Base-by-base conservation (phyloP, 805 yeast genomes). In the Saccharomycopsis synnaedendra region DNA sequence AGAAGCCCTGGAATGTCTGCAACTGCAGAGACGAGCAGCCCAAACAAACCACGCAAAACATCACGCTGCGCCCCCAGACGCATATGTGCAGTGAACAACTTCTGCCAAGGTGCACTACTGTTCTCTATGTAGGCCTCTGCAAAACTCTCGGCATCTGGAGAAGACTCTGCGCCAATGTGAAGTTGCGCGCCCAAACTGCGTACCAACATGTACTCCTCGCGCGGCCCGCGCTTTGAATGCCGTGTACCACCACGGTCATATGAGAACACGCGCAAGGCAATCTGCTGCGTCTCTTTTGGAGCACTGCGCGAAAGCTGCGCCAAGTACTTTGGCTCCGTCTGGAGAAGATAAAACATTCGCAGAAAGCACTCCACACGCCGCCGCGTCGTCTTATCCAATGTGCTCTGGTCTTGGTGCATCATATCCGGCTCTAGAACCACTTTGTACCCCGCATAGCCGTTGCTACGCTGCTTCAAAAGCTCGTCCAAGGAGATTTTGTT, bases 401-500 rank as follows among this genome's bases (percentile, higher is more conserved):
- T 58, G 7, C 55, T 44, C 19, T 39, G 38, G 29, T 44, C 47
- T 45, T 58, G 52, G 1, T 57, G 48, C 3, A 48, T 51, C 10
- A 36, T 19, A 35, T 34, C 11, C 8, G 50, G 47, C 11, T 47
- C 50, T 5, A 43, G 9, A 4, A 44, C 50, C 7, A 50, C 49
- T 39, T 51, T 51, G 39, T 51, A 51, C 3, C 54, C 51, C 4
- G 31, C 32, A 41, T 51, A 48, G 3, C 54, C 54, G 32, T 59
- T 64, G 48, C 66, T 67, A 54, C 72, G 64, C 65, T 71, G 68
- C 19, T 19, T 19, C 28, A 72, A 54, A 5, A 85, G 68, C 53
- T 85, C 93, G 54, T 85, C 90, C 11, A 88, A 61, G 1, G 89
- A 72, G 51, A 87, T 81, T 57, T 82, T 83, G 64, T 85, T 87